Evolutionary conservation across 1,139 yeast species (phyloP).

Genomic region (Hemisphaericaspora lyxosophila): DNA sequence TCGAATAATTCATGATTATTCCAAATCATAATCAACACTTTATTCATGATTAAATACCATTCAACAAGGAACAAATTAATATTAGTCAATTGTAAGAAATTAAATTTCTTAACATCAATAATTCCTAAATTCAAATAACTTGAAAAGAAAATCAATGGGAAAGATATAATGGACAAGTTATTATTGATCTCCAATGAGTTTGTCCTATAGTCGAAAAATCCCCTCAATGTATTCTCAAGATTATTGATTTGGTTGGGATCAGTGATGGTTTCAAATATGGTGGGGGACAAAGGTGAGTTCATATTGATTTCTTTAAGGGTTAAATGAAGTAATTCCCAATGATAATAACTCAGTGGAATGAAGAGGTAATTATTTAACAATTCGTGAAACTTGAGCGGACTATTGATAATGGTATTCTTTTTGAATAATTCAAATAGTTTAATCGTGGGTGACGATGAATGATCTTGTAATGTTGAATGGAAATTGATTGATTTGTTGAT

Average conservation of each 20-base stretch:
- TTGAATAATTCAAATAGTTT: constrained; percentile 37
- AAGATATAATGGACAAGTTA: constrained; percentile 43
- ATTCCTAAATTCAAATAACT: constrained; percentile 15
- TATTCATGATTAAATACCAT: constrained; percentile 41
- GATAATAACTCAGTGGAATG: constrained; percentile 34
- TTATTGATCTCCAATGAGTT: constrained; percentile 34
- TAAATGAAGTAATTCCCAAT: constrained; percentile 41
- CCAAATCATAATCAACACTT: constrained; percentile 27
- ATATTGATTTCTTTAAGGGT: constrained; percentile 41
- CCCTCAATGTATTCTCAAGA: constrained; percentile 14
- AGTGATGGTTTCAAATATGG: constrained; percentile 9
- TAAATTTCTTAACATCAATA: constrained; percentile 19
- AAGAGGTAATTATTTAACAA: constrained; percentile 42
- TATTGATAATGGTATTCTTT: constrained; percentile 41
- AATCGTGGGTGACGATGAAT: constrained; percentile 11
- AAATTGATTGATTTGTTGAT: constrained; percentile 43
- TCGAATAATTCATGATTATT: constrained; percentile 19
- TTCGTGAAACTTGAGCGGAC: constrained; percentile 48
- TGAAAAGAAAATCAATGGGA: constrained; percentile 39
- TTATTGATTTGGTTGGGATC: constrained; percentile 16
- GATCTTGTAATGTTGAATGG: constrained; percentile 2
- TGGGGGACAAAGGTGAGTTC: constrained; percentile 14
- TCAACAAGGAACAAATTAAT: constrained; percentile 30
- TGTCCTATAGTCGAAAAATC: constrained; percentile 23
- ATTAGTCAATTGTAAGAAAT: constrained; percentile 16